Percentiles rank a stretch among this genome's conserved stretches.
Conservation (phyloP, 1,139 yeast genomes). For the Kodamaea plutei region DNA sequence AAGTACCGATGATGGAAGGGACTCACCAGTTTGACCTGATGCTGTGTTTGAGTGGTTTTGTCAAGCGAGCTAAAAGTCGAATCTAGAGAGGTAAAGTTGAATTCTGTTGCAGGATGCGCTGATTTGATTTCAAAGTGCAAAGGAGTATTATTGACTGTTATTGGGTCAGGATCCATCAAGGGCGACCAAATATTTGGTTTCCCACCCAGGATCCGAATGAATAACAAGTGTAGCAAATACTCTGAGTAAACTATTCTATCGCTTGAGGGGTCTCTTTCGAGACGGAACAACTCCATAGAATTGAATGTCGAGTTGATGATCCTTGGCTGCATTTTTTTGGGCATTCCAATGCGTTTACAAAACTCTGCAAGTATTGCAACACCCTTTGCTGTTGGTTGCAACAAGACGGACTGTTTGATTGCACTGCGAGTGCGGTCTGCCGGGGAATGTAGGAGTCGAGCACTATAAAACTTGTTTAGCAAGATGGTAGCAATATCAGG, state of each 20-base stretch:
- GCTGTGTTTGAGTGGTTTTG: too few relatives aligned
- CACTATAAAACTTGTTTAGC: slow-evolving; percentile 54
- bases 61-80: too few relatives aligned
- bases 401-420: slow-evolving; percentile 35
- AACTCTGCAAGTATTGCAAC: slow-evolving; percentile 63
- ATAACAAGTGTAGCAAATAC: slow-evolving; percentile 60
- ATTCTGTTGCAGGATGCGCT: too few relatives aligned
- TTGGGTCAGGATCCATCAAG: slow-evolving; percentile 28
- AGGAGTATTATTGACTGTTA: too few relatives aligned
- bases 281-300: slow-evolving; percentile 64
- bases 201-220: slow-evolving; percentile 61
- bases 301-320: slow-evolving; percentile 56
- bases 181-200: slow-evolving; percentile 70
- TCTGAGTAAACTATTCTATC: slow-evolving; percentile 66
- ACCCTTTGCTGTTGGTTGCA: slow-evolving; percentile 95
- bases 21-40: too few relatives aligned
- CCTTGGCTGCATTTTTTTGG: slow-evolving; percentile 31
- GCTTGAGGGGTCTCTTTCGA: slow-evolving; percentile 61
- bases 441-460: slow-evolving; percentile 74
- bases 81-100: too few relatives aligned
- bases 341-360: slow-evolving; percentile 54
- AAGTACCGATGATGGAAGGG: slow-evolving; percentile 77
- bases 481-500: slow-evolving; percentile 48
- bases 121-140: too few relatives aligned
- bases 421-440: slow-evolving; percentile 60